These are phyloP conservation scores for Gynandropsis gynandra DNA, from an alignment of 345 rosid genomes.

Conservation along the genomic window DNA sequence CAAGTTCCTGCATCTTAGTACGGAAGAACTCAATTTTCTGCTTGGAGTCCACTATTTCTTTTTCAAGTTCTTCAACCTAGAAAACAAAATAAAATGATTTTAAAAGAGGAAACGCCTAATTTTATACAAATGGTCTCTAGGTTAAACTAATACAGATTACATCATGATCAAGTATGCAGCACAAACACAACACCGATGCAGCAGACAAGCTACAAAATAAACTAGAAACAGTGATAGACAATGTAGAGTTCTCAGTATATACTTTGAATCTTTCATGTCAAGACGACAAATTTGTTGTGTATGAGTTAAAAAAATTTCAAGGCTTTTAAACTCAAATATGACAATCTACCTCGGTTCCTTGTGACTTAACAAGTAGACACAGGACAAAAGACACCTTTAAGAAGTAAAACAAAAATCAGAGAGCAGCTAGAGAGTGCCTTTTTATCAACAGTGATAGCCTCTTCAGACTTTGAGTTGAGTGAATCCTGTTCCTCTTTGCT, in stretches of 20 bases:
- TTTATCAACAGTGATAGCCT: conserved; percentile 81
- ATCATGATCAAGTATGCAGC: conserved; percentile 8
- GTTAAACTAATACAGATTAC: conserved; percentile 4
- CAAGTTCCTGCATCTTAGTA: conserved; percentile 95
- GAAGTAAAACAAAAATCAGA: conserved; percentile 9
- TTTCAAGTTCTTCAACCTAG: conserved; percentile 90
- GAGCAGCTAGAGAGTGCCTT: conserved; percentile 47
- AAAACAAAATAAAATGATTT: conserved; percentile 22
- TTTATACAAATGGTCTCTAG: background rate
- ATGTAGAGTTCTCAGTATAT: conserved; percentile 8
- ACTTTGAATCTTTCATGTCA: conserved; percentile 7
- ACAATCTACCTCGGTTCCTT: background rate
- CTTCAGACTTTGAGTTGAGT: conserved; percentile 68
- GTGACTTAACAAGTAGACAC: conserved; percentile 2
- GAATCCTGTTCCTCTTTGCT: conserved; percentile 89
- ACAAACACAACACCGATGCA: background rate
- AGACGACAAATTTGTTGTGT: background rate
- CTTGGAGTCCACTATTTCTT: conserved; percentile 69
- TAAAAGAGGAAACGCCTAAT: background rate
- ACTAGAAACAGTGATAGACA: background rate
- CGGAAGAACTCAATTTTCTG: conserved; percentile 77
- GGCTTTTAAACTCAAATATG: conserved; percentile 9
- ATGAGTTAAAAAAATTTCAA: background rate
- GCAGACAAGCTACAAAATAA: background rate
- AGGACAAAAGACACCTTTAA: conserved; percentile 7